phyloP scores from a whole-genome alignment of 495 filamentous ascomycete species.

The Podospora sp. region DNA sequence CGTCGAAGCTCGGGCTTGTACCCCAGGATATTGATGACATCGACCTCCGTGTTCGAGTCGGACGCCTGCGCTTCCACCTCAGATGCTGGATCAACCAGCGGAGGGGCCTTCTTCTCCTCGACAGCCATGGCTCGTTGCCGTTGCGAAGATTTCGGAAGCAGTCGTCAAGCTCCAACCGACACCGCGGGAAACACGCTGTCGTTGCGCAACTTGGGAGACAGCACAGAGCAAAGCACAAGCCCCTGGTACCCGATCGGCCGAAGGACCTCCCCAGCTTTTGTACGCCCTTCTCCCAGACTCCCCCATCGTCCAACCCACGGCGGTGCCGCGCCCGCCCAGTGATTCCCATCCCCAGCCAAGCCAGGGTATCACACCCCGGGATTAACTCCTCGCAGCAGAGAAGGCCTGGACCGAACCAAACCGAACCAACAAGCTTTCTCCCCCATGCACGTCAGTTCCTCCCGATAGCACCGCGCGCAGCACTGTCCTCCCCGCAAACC shows the following conservation, averaged over 20 bases:
- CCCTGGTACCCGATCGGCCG: not conserved
- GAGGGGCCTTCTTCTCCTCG: slow-evolving; percentile 23
- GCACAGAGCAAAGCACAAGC: not conserved
- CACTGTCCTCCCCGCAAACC: not conserved
- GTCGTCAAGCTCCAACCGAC: too few relatives aligned
- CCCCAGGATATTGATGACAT: slow-evolving; percentile 54
- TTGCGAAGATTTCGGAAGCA: not conserved
- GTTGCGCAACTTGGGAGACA: not conserved
- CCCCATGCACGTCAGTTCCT: not conserved
- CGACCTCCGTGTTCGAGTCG: slow-evolving; percentile 15
- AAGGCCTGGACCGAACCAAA: not conserved
- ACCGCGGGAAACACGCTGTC: not conserved
- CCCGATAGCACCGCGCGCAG: not conserved
- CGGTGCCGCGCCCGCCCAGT: not conserved
- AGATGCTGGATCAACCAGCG: not conserved
- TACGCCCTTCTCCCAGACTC: not conserved
- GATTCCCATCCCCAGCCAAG: not conserved
- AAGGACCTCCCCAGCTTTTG: not conserved
- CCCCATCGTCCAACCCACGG: too few relatives aligned
- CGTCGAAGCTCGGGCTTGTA: slow-evolving; percentile 63
- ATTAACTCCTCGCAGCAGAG: too few relatives aligned
- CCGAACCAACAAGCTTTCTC: not conserved
- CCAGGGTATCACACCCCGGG: not conserved
- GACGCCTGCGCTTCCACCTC: slow-evolving; percentile 18
- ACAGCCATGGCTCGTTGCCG: not conserved